These are phyloP conservation scores for Myrmaecium sp. DNA, from an alignment of 2,329 filamentous ascomycete species.

Conservation along the genomic window DNA sequence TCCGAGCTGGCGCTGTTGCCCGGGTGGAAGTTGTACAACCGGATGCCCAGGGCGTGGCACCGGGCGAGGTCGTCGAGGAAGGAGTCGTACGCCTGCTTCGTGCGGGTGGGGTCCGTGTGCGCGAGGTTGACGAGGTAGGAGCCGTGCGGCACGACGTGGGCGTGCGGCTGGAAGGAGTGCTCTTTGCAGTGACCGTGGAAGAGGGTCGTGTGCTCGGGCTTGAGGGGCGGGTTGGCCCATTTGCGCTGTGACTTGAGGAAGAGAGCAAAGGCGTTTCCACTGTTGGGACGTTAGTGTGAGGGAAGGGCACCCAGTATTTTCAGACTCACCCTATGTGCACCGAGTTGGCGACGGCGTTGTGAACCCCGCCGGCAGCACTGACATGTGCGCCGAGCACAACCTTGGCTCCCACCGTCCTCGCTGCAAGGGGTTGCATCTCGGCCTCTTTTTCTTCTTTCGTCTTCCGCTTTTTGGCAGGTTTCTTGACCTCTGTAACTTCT, in stretches of 20 bases:
- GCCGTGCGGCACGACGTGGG: constrained; percentile 75
- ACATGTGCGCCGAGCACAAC: constrained; percentile 91
- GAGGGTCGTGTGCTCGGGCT: constrained; percentile 45
- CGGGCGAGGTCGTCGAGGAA: constrained; percentile 80
- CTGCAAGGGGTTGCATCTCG: constrained; percentile 46
- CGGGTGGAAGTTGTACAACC: constrained; percentile 95
- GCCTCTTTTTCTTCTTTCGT: constrained; percentile 40
- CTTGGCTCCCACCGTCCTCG: constrained; percentile 52
- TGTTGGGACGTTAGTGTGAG: constrained; percentile 13
- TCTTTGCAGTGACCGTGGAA: constrained; percentile 54
- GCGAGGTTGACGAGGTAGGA: constrained; percentile 95
- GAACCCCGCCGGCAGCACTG: constrained; percentile 75
- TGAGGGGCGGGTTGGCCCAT: constrained; percentile 71
- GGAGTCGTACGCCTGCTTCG: constrained; percentile 65
- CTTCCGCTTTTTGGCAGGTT: constrained; percentile 29
- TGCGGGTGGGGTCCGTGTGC: constrained; percentile 62
- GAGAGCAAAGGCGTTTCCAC: constrained; percentile 82
- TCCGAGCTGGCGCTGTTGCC: constrained; percentile 56
- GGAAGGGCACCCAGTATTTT: not conserved
- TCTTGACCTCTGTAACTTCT: constrained; percentile 7
- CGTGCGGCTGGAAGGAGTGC: constrained; percentile 52
- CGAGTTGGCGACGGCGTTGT: constrained; percentile 69
- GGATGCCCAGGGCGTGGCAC: constrained; percentile 73
- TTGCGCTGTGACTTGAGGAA: constrained; percentile 95
- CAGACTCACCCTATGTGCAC: constrained; percentile 47